phyloP scores from a whole-genome alignment of 371 early-diverging fungal genomes.

The Lichtheimia ornata region DNA sequence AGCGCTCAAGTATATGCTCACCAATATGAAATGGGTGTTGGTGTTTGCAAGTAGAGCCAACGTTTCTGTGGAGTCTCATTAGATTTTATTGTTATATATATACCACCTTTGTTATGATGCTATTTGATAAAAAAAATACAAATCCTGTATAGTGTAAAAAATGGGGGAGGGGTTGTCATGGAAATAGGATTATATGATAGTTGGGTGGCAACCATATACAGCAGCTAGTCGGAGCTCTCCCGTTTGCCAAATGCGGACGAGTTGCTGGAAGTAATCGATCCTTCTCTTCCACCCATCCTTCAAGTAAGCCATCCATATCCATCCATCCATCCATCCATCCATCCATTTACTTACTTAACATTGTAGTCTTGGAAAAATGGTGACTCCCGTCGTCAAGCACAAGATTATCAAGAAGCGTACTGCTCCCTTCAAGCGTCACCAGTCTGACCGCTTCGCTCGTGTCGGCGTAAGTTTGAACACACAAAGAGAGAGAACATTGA shows the following conservation, averaged over 20 bases:
- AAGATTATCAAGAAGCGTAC: conserved; percentile 98
- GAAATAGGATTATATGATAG: no score
- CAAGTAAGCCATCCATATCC: conserved; percentile 1
- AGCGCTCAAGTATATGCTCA: conserved; percentile 86
- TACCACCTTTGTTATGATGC: no score
- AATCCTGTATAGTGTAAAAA: no score
- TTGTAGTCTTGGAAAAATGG: conserved; percentile 51
- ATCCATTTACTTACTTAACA: not conserved
- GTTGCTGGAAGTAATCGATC: not conserved
- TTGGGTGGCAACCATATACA: no score
- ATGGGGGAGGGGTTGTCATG: no score
- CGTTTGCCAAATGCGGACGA: no score
- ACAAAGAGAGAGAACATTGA: no score
- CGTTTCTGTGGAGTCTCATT: conserved; percentile 9
- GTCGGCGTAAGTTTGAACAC: conserved; percentile 78
- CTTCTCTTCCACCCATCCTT: conserved; percentile 10
- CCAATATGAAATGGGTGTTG: conserved; percentile 84
- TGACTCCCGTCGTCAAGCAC: conserved; percentile 88
- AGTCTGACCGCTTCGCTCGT: conserved; percentile 97
- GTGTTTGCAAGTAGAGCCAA: conserved; percentile 68
- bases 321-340: conserved; percentile 5
- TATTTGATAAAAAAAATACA: no score
- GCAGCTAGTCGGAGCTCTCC: no score
- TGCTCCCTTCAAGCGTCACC: conserved; percentile 97
- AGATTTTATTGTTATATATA: no score